Conservation (phyloP, 2,329 filamentous ascomycete genomes). For the Diaporthe ampelina region DNA sequence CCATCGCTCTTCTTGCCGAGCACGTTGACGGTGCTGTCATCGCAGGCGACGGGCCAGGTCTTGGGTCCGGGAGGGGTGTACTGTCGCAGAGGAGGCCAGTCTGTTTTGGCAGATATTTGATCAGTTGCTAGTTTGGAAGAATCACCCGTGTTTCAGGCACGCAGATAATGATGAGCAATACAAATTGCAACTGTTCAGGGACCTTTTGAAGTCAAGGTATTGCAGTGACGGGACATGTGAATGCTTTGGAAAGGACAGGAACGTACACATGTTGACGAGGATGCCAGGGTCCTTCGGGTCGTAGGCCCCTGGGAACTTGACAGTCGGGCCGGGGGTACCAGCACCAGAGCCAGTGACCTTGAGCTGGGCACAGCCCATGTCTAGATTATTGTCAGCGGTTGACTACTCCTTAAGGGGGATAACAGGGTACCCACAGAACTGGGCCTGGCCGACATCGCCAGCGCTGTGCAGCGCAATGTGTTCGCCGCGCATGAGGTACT, state of each 20-base stretch:
- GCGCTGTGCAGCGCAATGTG: slow-evolving; percentile 56
- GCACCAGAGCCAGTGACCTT: slow-evolving; percentile 50
- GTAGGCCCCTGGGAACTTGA: slow-evolving; percentile 53
- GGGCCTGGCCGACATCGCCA: slow-evolving; percentile 47
- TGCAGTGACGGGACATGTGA: too few relatives aligned
- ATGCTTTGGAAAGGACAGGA: not conserved
- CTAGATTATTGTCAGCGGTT: not conserved
- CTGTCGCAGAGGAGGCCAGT: slow-evolving; percentile 51
- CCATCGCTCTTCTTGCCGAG: slow-evolving; percentile 46
- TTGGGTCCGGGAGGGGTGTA: slow-evolving; percentile 52
- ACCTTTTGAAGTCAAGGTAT: too few relatives aligned
- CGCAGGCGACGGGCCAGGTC: slow-evolving; percentile 52
- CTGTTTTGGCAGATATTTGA: not conserved
- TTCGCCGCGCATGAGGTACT: slow-evolving; percentile 59
- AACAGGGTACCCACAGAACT: slow-evolving; percentile 48
- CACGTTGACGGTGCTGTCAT: slow-evolving; percentile 55
- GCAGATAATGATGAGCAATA: too few relatives aligned
- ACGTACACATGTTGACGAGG: slow-evolving; percentile 50
- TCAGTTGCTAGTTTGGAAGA: not conserved
- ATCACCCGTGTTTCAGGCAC: too few relatives aligned
- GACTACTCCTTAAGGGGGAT: accelerated
- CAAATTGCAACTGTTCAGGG: too few relatives aligned
- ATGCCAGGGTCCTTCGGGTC: slow-evolving; percentile 51
- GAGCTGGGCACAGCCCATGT: slow-evolving; percentile 55
- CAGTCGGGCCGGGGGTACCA: slow-evolving; percentile 47